Evolutionary conservation across 2,329 filamentous ascomycete species (phyloP), one percentile per base, ranked within the genome.

Genomic region (Fusarium goolgardi): DNA sequence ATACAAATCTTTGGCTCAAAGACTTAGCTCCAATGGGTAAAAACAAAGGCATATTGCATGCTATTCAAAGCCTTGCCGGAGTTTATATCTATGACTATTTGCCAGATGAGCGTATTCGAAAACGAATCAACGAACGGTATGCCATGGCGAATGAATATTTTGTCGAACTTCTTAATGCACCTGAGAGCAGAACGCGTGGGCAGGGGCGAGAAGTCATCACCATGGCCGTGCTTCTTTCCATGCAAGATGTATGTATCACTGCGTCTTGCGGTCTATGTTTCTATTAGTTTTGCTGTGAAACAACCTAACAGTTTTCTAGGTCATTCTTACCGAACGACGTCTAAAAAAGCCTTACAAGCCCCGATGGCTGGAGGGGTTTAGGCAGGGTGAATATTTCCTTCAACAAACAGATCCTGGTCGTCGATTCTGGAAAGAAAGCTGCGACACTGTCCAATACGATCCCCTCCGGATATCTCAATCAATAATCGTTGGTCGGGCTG

Each of bases 41-140:
- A 25, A 75, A 73, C 27, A 59, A 69, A 16, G 78, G 78, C 21
- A 77, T 81, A 11, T 68, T 73, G 5, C 71, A 75, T 27, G 80
- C 80, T 8, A 80, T 81, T n/a, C 77, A 80, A 43, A 79, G 79
- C 23, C 71, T 81, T 4, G 78, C 79, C 4, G 79, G 79, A 3
- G 76, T 80, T 2, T 81, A 81, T 31, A 78, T 81, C 8, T 79
- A 80, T 56, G 80, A 81, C 56, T 81, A 81, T 34, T 57, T 76
- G 18, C 79, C 78, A 1, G 67, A 75, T 29, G 73, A 78, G 11
- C 61, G 62, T 7, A 69, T 81, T 15, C 72, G 74, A 18, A 67
- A 67, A 12, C 72, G 75, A 15, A 76, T 80, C 52, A 80, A 80
- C 43, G 55, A 75, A 13, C 73, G 74, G 21, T 80, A 79, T 57